Percentiles rank a stretch among this genome's conserved stretches.
phyloP scores from a whole-genome alignment of 352 stramenopile genomes.

The Thalassiosira ordinaria region DNA sequence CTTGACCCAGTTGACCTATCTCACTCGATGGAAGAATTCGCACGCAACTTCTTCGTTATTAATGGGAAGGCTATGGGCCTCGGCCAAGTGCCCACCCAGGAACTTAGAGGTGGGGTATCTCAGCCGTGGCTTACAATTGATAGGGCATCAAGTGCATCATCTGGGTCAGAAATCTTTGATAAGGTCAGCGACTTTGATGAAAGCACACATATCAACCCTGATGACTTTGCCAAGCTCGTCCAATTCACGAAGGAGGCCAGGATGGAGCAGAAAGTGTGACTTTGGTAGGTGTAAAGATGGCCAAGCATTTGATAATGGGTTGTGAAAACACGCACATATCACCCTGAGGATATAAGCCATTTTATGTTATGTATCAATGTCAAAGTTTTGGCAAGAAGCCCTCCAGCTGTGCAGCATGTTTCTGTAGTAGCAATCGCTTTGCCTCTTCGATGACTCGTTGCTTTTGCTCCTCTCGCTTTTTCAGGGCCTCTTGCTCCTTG shows the following conservation, averaged over 20 bases:
- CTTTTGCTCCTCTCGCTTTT: constrained; percentile 87
- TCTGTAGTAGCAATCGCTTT: constrained; percentile 87
- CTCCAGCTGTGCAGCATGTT: constrained; percentile 88
- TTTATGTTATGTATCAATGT: not conserved
- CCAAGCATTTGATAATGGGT: too few species aligned
- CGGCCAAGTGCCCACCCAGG: constrained; percentile 28
- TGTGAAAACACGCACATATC: too few species aligned
- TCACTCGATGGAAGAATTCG: constrained; percentile 35
- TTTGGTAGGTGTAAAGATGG: too few species aligned
- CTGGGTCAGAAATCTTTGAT: constrained; percentile 16
- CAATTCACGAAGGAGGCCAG: constrained; percentile 12
- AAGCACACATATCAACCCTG: constrained; percentile 20
- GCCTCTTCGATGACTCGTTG: constrained; percentile 89
- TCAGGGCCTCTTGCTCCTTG: constrained; percentile 82
- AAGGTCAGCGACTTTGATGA: constrained; percentile 27
- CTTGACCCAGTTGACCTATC: constrained; percentile 31
- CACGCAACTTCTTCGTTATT: constrained; percentile 30
- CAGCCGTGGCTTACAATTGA: constrained; percentile 11
- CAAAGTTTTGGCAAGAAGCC: constrained; percentile 85
- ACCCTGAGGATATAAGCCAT: too few species aligned
- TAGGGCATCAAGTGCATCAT: constrained; percentile 13
- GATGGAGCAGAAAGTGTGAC: too few species aligned
- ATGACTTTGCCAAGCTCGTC: constrained; percentile 40
- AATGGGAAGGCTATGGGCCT: not conserved
- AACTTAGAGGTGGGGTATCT: constrained; percentile 10